Base-by-base conservation (phyloP, 2,329 filamentous ascomycete species). In the Venturia oleaginea region DNA sequence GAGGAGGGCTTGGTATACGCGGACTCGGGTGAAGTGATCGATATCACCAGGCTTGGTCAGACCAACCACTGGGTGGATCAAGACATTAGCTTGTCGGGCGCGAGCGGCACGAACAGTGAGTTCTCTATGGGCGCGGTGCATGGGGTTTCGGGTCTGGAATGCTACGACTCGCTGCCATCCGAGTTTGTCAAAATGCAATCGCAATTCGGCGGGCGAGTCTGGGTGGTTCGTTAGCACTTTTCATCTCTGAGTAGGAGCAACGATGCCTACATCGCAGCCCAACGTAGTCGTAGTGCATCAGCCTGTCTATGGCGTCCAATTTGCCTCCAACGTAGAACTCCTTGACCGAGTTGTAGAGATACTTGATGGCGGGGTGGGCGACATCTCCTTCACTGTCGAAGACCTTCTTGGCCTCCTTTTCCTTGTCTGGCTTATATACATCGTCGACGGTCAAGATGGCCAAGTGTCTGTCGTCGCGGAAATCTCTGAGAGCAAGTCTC, bases 41-140 rank as follows among this genome's bases (percentile, higher is more conserved):
- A 99, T 99, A 78, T 99, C 94, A 77, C 94, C 94, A 66, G 94
- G 94, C 84, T 99, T 99, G 76, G 94, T 99, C 73, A 99, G 85
- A 75, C 94, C 94, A 69, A 99, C 94, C 68, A 99, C 94, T 67
- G 94, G 94, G 82, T 99, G 94, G 77, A 99, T 99, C 73, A 99
- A 89, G 70, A 99, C 94, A 76, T 99, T 99, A 77, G 94, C 94
- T 78, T 97, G 92, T 78, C 95, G 91, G 65, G 90, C 90, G 72
- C 94, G 93, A 69, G 94, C 94, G 70, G 94, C 94, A 73, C 94
- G 92, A 74, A 99, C 94, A 66, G 94, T 99, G 78, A 99, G 82
- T 82, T 99, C 94, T 79, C 94, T 87, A 80, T 99, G 94, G 76
- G 94, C 94, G 73, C 94, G 90, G 83, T 99, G 94, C 94, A 99